phyloP scores from a whole-genome alignment of 1,139 yeast species.

The Pichia sp. region DNA sequence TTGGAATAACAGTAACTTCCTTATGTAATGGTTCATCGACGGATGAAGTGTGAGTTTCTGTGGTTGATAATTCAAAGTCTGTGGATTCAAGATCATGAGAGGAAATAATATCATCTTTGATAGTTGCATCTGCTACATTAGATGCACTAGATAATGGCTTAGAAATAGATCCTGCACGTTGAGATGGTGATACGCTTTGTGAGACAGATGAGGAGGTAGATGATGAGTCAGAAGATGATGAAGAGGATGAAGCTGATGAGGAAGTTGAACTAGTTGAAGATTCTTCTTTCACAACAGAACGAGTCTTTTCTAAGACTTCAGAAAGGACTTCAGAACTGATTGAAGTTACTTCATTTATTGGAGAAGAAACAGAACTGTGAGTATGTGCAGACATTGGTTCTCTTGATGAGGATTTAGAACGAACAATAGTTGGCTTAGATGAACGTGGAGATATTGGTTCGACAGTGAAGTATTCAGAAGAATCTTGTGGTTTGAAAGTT shows the following conservation, averaged over 20 bases:
- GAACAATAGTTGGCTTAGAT: slow-evolving; percentile 17
- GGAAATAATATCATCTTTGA: slow-evolving; percentile 13
- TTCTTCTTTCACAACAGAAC: neutral
- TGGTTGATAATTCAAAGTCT: neutral
- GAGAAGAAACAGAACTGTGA: neutral
- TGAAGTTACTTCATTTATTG: neutral
- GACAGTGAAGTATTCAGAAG: slow-evolving; percentile 36
- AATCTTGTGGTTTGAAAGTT: slow-evolving; percentile 34
- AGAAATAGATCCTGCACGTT: neutral
- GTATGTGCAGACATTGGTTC: neutral
- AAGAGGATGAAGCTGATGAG: neutral
- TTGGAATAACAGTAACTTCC: neutral
- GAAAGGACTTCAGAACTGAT: neutral
- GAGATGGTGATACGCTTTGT: neutral
- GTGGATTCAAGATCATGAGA: slow-evolving; percentile 2
- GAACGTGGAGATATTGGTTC: slow-evolving; percentile 30
- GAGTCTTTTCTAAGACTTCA: neutral
- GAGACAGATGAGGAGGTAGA: too few species aligned
- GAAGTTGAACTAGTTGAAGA: neutral
- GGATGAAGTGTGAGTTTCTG: too few species aligned
- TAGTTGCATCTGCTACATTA: slow-evolving; percentile 2
- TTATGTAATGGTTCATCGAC: neutral
- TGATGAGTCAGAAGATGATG: neutral
- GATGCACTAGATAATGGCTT: neutral
- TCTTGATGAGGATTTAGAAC: neutral